Base-by-base conservation (phyloP, 257 asterid genomes). In the Lycium ferocissimum region DNA sequence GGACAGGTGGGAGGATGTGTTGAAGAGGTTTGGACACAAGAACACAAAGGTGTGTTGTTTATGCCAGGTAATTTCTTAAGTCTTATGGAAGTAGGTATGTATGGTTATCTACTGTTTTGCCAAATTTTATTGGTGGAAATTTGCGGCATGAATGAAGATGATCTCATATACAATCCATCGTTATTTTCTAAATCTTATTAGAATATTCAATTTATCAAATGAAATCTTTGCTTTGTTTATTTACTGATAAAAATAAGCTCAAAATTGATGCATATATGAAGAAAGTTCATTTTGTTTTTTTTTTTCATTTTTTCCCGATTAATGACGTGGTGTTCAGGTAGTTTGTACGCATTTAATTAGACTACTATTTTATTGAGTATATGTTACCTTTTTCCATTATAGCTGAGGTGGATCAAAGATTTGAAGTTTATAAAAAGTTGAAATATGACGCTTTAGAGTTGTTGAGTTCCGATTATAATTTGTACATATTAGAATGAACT, bases 71-170 rank as follows among this genome's bases (percentile, higher is more conserved):
- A 14, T 84, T 69, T 80, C 75, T 53, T 47, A 15, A 47, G 62
- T 65, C 13, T 20, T 8, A 35, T 59, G 62, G 72, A 65, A 85
- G 67, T 89, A 85, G 91, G 87, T 85, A 69, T 22, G 90, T 88
- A 83, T 83, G 91, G 90, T 89, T 85, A 89, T 87, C 91, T 87
- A 85, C 88, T 89, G 85, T 82, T 73, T 54, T 72, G 35, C 72
- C 14, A 47, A 81, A 85, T 7, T n/a, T 20, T 37, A 79, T 80
- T 35, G 38, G 84, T 76, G 82, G 47, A 76, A 51, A 76, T 22
- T 12, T 51, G 15, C 9, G 63, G 63, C 82, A 47, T 22, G n/a
- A 33, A 9, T 71, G 11, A 73, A 45, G 11, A 73, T 47, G 81
- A 20, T 47, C 12, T 73, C 43, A 73, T 47, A 71, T 20, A 49